Evolutionary conservation across 345 rosid genomes (phyloP), one percentile per base, ranked within the genome.

Genomic region (Nasturtium officinale): DNA sequence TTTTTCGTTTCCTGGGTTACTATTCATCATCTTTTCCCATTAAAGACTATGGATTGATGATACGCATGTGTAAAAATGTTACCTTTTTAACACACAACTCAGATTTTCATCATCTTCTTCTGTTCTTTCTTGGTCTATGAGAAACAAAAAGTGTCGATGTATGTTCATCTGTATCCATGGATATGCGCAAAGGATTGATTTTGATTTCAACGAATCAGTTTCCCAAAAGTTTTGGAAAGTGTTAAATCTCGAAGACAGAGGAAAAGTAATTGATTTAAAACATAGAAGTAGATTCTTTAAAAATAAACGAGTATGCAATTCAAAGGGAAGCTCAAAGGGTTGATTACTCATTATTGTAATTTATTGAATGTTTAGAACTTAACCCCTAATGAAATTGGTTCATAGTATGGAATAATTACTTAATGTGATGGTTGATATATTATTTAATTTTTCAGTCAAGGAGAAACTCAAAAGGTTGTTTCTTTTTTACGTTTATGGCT

Each of bases 391-490:
- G n/a, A n/a, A n/a, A n/a, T n/a, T n/a, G n/a, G n/a, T n/a, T n/a
- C n/a, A n/a, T n/a, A n/a, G n/a, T n/a, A n/a, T n/a, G n/a, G n/a
- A n/a, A n/a, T 16, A 38, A 38, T 10, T 3, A 37, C 42, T 37
- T 35, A 35, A 35, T 2, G 32, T n/a, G n/a, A n/a, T 29, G 3
- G 32, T 29, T 35, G 40, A 4, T 35, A 7, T 33, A 33, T 33
- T 0, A 33, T 33, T 33, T 37, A 3, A 10, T 37, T 37, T 37
- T 38, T 5, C 43, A 38, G 15, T 38, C 43, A 11, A 37, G 42
- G 42, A 37, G 42, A 5, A 45, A 28, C 58, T 65, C 21, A 53
- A 67, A 51, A 2, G 52, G 30, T 32, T 65, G n/a, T n/a, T n/a
- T n/a, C n/a, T 2, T 47, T 26, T 6, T 7, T 11, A 33, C 43